Evolutionary conservation across 176 grass and related monocot genomes (phyloP), one percentile per base, ranked within the genome.

Genomic region (Oryza meyeriana): DNA sequence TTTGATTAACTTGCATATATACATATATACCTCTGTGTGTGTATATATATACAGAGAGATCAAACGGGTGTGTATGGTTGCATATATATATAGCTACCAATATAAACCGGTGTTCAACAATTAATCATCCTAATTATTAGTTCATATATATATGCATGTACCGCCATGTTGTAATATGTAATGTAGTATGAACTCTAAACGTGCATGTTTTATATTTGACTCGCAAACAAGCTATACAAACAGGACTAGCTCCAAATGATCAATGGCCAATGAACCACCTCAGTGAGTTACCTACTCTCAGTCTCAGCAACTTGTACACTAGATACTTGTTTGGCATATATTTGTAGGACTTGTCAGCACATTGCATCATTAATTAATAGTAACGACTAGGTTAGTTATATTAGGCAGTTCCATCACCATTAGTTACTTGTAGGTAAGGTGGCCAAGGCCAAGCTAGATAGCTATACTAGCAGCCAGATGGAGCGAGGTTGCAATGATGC

Each of bases 401-500:
- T 50, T 50, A 50, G 47, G 16, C 47, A 55, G 50, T 8, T 55
- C 17, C 50, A 22, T 55, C 18, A 55, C 50, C 50, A 55, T 18
- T 55, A 55, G 2, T 20, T 52, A 52, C 2, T 8, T 55, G 1
- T 22, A 55, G 18, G 1, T 55, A 55, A 22, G 50, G 18, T 20
- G 18, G 18, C 18, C n/a, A n/a, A 22, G 18, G 50, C 50, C 18
- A 55, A 55, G 50, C 20, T 55, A 55, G 18, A 5, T 55, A 55
- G 17, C 16, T 7, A 2, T 0, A 7, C 18, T 55, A 55, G 50
- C 50, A 22, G 6, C 18, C 50, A 55, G 20, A 55, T 32, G 55
- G 74, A 39, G 59, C 74, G 27, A 85, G 34, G 33, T 29, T 39
- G 35, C 61, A 59, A 86, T 81, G 77, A 81, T 75, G 77, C 38